Evolutionary conservation across 805 yeast species (phyloP), one percentile per base, ranked within the genome.

Genomic region (Wickerhamomyces bovis): DNA sequence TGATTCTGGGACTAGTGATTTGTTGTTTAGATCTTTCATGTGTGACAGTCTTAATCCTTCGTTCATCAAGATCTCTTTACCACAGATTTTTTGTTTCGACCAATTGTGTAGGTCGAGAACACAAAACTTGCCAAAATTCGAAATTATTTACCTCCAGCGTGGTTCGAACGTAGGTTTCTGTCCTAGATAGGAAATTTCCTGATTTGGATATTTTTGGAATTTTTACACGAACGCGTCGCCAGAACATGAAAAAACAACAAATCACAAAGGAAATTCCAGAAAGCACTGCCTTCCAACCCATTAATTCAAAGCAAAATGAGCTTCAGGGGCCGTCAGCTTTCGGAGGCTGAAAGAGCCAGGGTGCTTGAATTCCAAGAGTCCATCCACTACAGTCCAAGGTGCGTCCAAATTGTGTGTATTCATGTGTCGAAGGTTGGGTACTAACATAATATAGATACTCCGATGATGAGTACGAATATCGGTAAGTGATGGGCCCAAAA

Each of bases 351-450:
- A 64, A 73, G 95, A 53, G 88, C 89, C 31, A 81, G 92, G 44
- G 83, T 92, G 36, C 79, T 85, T 56, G 96, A 92, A 63, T 94
- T 89, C 63, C 95, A 87, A 63, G 98, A 94, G 47, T 79, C 85
- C 66, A 94, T 94, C 57, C 97, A 94, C 66, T 94, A 94, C 64
- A 88, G 97, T 10, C 94, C 95, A 47, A 70, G 83, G 74, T 70
- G 47, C 16, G 72, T 60, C 3, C 28, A 19, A 19, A 9, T 11
- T 4, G 2, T n/a, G 28, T 30, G 22, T 19, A 10, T n/a, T 9
- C 11, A 6, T 38, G 44, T 38, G 10, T 36, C 31, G 31, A 23
- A 9, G 12, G 4, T 11, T 9, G 12, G 16, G 9, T 33, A 45
- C 55, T 48, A 42, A 53, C 54, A 44, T 18, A 25, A 19, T 33